A percentile compares a stretch with the other conserved stretches of the same genome.
phyloP scores from a whole-genome alignment of 345 rosid genomes.

The Excoecaria cochinchinensis region DNA sequence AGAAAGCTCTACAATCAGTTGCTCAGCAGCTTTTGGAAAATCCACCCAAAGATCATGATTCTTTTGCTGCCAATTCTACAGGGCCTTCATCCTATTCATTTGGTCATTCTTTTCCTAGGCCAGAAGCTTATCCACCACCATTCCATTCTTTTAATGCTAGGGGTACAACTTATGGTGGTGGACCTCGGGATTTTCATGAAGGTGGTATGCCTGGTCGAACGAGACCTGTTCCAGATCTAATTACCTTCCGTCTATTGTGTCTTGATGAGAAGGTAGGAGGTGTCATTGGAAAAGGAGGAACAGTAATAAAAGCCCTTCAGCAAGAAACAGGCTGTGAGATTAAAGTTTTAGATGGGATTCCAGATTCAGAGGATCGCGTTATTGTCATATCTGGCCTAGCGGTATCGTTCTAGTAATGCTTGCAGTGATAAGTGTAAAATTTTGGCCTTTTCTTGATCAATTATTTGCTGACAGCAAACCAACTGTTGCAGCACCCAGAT shows the following conservation, averaged over 20 bases:
- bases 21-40: constrained; percentile 58
- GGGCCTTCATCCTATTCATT: constrained; percentile 41
- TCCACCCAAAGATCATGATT: constrained; percentile 43
- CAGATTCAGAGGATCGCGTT: constrained; percentile 59
- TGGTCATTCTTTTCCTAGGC: constrained; percentile 33
- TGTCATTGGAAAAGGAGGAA: constrained; percentile 77
- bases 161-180: constrained; percentile 34
- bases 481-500: constrained; percentile 59
- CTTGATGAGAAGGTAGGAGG: constrained; percentile 60
- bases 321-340: constrained; percentile 82
- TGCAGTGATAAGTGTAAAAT: background rate
- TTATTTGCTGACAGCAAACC: constrained; percentile 17
- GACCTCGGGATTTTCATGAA: constrained; percentile 47
- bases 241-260: constrained; percentile 62
- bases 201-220: constrained; percentile 39
- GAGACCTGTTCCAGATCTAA: constrained; percentile 41
- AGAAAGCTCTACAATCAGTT: constrained; percentile 57
- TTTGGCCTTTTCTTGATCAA: constrained; percentile 8
- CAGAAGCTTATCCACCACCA: constrained; percentile 30
- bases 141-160: constrained; percentile 42
- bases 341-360: constrained; percentile 53
- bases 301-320: constrained; percentile 53
- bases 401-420: constrained; percentile 43
- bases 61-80: constrained; percentile 33
- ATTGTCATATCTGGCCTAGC: constrained; percentile 65